Base-by-base conservation (phyloP, 2,329 filamentous ascomycete species). In the Harringtonia aguacate region DNA sequence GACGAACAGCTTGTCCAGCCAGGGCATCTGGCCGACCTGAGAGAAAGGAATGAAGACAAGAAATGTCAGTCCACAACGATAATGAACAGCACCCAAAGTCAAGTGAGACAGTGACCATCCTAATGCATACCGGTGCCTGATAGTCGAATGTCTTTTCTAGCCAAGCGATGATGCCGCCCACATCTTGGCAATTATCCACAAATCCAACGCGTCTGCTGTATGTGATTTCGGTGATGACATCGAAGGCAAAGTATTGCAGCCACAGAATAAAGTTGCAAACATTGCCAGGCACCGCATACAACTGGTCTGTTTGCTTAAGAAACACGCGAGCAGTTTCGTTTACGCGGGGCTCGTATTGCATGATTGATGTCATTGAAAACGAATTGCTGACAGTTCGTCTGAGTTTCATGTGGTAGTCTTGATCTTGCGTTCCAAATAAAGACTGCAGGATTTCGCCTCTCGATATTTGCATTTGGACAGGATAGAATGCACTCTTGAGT, bases 171-270 rank as follows among this genome's bases (percentile, higher is more conserved):
- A 70, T 72, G 36, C 60, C 62, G 44, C 64, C 65, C 1, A 63
- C 58, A 46, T 75, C 70, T 5, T 58, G 52, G 52, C 73, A 64
- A 14, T 57, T 49, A 8, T 62, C 59, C 7, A 73, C 53, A 48
- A 67, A 70, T 7, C 69, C 68, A 39, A 73, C 69, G 4, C 63
- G 55, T 33, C 63, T 54, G 28, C 70, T 72, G 27, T 75, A 68
- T 0, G 67, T 69, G 17, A 77, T 52, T 6, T 65, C 62, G 27
- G 64, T 69, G 46, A 77, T 72, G 33, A 75, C 68, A 48, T 77
- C 73, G 4, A 76, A 58, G 1, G 72, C 68, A 44, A 66, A 72
- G 48, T 59, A 70, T 47, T 71, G 68, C 24, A 71, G 55, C 62
- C 64, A 68, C 24, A n/a, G 39, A 64, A 53, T 52, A 34, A 70